Conservation (phyloP, 306 rosid genomes). For the Cicer cuneatum region DNA sequence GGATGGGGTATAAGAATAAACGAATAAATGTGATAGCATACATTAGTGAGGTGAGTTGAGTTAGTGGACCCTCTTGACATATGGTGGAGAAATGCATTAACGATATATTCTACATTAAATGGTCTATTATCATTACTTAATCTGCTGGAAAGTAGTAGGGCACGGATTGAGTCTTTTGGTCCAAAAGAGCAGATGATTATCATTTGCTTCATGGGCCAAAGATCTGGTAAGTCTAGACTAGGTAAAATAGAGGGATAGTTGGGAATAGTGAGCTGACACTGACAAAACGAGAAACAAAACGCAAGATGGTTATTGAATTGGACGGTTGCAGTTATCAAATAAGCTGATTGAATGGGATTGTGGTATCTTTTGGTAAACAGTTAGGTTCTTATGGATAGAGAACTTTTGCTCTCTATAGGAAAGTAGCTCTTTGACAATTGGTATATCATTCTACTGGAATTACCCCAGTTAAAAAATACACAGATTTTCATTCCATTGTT, state of each 20-base stretch:
- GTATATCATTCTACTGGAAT: background rate
- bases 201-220: background rate
- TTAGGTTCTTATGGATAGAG: background rate
- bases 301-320: background rate
- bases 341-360: background rate
- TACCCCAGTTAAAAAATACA: background rate
- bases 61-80: conserved; percentile 16
- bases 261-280: background rate
- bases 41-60: background rate
- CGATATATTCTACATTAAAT: conserved; percentile 10
- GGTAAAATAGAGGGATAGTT: background rate
- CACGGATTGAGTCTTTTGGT: background rate
- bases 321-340: background rate
- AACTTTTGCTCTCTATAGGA: background rate
- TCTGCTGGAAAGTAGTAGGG: background rate
- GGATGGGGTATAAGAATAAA: conserved; percentile 12
- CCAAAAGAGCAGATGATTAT: background rate
- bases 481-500: background rate
- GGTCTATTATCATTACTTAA: background rate
- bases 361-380: background rate
- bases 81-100: conserved; percentile 12
- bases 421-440: background rate
- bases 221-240: background rate
- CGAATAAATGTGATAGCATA: conserved; percentile 20
- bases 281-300: background rate